Percentiles rank a stretch among this genome's conserved stretches.
Conservation (phyloP, 805 yeast species). For the Metschnikowia rubicola region DNA sequence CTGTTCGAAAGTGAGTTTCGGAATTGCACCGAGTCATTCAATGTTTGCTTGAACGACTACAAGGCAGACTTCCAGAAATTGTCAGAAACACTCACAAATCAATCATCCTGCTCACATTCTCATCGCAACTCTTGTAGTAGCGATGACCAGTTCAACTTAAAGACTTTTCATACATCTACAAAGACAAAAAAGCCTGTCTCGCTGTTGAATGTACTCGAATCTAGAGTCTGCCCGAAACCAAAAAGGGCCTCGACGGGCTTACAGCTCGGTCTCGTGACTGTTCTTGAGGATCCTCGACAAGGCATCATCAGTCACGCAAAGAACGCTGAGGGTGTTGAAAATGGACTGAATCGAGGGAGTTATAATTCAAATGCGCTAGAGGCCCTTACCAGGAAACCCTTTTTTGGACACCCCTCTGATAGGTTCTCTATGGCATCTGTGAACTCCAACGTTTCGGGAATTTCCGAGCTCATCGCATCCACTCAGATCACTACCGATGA, state of each 20-base stretch:
- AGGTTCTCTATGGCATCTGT: constrained; percentile 52
- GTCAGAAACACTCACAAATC: constrained; percentile 3
- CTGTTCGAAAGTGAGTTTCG: constrained; percentile 34
- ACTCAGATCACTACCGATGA: constrained; percentile 40
- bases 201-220: neutral
- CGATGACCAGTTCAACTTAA: constrained; percentile 20
- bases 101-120: constrained; percentile 18
- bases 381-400: constrained; percentile 26
- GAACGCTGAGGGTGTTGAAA: neutral
- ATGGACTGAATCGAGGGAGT: constrained; percentile 20
- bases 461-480: constrained; percentile 46
- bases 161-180: constrained; percentile 32
- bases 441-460: constrained; percentile 47
- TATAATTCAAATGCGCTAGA: constrained; percentile 38
- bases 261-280: constrained; percentile 37
- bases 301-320: neutral
- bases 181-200: constrained; percentile 25
- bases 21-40: constrained; percentile 29
- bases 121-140: constrained; percentile 18
- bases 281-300: constrained; percentile 29
- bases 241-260: constrained; percentile 37
- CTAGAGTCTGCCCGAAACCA: constrained; percentile 11
- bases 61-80: constrained; percentile 10
- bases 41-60: constrained; percentile 27
- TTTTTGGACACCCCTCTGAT: constrained; percentile 36